Base-by-base conservation (phyloP, 257 asterid genomes). In the Solanum medicagineum region DNA sequence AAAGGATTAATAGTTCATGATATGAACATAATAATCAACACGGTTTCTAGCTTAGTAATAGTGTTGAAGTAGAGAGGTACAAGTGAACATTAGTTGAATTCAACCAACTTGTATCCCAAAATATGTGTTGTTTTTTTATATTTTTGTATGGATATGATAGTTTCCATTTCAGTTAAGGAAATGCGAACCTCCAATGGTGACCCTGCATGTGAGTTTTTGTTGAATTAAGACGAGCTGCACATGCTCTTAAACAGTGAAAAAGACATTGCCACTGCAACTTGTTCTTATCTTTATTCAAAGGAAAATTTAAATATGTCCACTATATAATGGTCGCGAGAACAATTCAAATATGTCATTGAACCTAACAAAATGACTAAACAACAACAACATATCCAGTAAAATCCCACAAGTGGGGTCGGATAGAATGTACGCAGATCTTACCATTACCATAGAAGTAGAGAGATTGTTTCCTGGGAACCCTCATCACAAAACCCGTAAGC, bases 211-310 rank as follows among this genome's bases (percentile, higher is more conserved):
- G 85, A 74, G 86, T 49, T 85, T 80, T 47, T 69, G 86, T 85
- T 74, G 80, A 88, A 90, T 51, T 79, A 83, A 86, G 85, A 86
- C 81, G 84, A 73, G 4, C 56, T 56, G 88, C 90, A 91, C 93
- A 90, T 90, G 91, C 57, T 75, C 75, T 53, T 82, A 42, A 49
- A 66, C 84, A 22, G 6, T 40, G 73, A 87, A 11, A 57, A 53
- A 40, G 87, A 87, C 81, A 26, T 75, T 36, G 22, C n/a, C 12
- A 19, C 29, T 10, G 81, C 60, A 74, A 74, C 81, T 74, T 44
- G 7, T 44, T 29, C 51, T 40, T 70, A 70, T 70, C 54, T 4
- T 40, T 70, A 40, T 36, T 36, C 40, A 36, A 4, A 36, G 6
- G 40, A 36, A 36, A 36, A 36, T 26, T 26, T 3, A 36, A 4